phyloP scores from a whole-genome alignment of 495 filamentous ascomycete species.

The Aspergillus egyptiacus region DNA sequence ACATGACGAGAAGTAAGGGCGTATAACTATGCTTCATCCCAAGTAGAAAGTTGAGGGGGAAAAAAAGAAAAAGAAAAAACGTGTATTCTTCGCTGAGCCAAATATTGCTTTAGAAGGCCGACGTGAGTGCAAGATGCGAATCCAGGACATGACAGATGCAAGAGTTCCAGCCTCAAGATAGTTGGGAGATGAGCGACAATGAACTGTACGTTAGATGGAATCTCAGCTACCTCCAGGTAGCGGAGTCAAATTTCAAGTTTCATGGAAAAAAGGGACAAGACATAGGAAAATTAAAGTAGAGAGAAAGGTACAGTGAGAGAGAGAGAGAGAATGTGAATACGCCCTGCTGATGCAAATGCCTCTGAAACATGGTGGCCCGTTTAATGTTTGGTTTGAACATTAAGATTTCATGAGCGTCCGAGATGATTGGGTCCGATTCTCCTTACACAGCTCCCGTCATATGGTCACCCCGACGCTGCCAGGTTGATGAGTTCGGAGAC shows the following conservation, averaged over 20 bases:
- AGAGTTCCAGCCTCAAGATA: slow-evolving; percentile 17
- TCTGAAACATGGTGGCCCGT: slow-evolving; percentile 12
- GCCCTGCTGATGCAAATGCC: slow-evolving; percentile 20
- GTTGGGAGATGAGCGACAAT: neutral
- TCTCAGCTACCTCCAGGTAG: no score
- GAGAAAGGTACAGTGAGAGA: neutral
- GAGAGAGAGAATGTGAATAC: slow-evolving; percentile 15
- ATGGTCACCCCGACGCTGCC: slow-evolving; percentile 28
- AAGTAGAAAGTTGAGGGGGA: no score
- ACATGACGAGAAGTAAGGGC: no score
- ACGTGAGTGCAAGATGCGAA: slow-evolving; percentile 1
- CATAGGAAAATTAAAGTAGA: neutral
- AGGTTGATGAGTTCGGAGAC: slow-evolving; percentile 32
- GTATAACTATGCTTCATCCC: neutral
- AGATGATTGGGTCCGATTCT: neutral
- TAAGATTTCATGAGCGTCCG: no score
- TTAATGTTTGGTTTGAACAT: neutral
- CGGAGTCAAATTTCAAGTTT: neutral
- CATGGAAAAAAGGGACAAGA: neutral
- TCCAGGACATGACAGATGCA: slow-evolving; percentile 9
- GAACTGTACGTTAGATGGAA: no score
- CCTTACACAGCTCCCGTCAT: slow-evolving; percentile 12
- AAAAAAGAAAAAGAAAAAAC: no score
- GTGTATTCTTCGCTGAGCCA: slow-evolving; percentile 3
- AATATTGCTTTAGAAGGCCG: neutral